These are phyloP conservation scores for Phytophthora nicotianae DNA, from an alignment of 352 stramenopile species.

Conservation along the genomic window DNA sequence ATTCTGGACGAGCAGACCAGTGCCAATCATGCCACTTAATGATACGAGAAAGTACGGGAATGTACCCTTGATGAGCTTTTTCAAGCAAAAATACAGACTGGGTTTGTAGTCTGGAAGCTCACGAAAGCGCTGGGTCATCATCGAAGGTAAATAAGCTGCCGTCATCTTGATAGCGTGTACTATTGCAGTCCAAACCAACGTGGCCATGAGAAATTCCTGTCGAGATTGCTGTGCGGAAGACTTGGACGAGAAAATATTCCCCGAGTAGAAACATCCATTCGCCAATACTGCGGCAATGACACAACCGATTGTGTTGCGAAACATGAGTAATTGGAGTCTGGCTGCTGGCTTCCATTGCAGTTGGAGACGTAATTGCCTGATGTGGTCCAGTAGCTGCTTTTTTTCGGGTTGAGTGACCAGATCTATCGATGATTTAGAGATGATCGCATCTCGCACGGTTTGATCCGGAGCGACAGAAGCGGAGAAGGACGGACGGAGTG, in stretches of 20 bases:
- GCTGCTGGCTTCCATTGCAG: constrained; percentile 24
- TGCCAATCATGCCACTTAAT: constrained; percentile 6
- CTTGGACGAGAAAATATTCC: constrained; percentile 30
- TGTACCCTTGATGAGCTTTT: constrained; percentile 14
- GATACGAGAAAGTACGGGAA: no score
- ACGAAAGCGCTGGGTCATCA: constrained; percentile 23
- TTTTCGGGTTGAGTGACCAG: constrained; percentile 3
- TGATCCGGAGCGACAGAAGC: constrained; percentile 6
- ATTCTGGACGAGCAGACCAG: constrained; percentile 23
- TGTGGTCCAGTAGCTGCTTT: constrained; percentile 11
- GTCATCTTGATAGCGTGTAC: constrained; percentile 14
- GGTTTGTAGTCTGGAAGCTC: constrained; percentile 9
- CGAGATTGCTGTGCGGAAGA: constrained; percentile 19
- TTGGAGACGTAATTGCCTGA: constrained; percentile 22
- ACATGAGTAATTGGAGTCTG: constrained; percentile 22
- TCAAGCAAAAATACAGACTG: constrained; percentile 15
- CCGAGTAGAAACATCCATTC: constrained; percentile 27
- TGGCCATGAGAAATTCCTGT: constrained; percentile 28
- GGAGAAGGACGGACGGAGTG: constrained; percentile 10
- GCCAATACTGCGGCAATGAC: constrained; percentile 10
- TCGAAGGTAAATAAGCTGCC: constrained; percentile 13
- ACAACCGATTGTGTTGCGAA: constrained; percentile 25
- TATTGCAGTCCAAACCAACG: constrained; percentile 17
- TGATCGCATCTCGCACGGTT: background rate
- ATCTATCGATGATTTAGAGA: constrained; percentile 9